phyloP scores from a whole-genome alignment of 2,329 filamentous ascomycete species.

The Phoma sp. region DNA sequence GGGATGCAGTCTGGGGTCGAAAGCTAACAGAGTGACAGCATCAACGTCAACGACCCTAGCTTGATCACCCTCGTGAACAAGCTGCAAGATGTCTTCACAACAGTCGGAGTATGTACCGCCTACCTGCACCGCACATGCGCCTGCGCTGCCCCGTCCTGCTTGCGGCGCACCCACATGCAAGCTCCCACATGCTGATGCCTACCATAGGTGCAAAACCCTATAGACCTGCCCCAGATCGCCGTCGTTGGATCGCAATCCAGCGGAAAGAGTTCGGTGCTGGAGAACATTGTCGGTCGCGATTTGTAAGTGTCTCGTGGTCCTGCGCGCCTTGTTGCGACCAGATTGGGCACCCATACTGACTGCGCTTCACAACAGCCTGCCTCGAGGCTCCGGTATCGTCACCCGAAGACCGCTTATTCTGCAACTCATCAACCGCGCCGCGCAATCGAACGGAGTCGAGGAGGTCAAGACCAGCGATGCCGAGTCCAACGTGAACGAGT shows the following conservation, averaged over 20 bases:
- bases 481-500: slow-evolving; percentile 91
- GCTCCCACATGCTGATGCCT: slow-evolving; percentile 41
- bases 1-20: slow-evolving; percentile 22
- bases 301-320: slow-evolving; percentile 70
- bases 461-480: slow-evolving; percentile 76
- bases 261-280: slow-evolving; percentile 97
- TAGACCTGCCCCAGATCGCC: slow-evolving; percentile 97
- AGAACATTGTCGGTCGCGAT: slow-evolving; percentile 98
- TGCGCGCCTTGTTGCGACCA: neutral
- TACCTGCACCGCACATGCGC: neutral
- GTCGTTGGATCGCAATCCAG: slow-evolving; percentile 98
- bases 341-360: slow-evolving; percentile 34
- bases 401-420: slow-evolving; percentile 94
- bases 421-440: slow-evolving; percentile 89
- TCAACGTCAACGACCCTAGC: slow-evolving; percentile 74
- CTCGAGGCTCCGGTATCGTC: slow-evolving; percentile 96
- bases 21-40: slow-evolving; percentile 55
- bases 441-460: slow-evolving; percentile 73
- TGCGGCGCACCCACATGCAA: slow-evolving; percentile 12
- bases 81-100: slow-evolving; percentile 98
- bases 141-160: slow-evolving; percentile 4
- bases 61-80: slow-evolving; percentile 92
- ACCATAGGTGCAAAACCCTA: slow-evolving; percentile 89
- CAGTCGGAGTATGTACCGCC: slow-evolving; percentile 74
- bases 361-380: slow-evolving; percentile 67